Base-by-base conservation (phyloP, 345 rosid species). In the Populus nigra region DNA sequence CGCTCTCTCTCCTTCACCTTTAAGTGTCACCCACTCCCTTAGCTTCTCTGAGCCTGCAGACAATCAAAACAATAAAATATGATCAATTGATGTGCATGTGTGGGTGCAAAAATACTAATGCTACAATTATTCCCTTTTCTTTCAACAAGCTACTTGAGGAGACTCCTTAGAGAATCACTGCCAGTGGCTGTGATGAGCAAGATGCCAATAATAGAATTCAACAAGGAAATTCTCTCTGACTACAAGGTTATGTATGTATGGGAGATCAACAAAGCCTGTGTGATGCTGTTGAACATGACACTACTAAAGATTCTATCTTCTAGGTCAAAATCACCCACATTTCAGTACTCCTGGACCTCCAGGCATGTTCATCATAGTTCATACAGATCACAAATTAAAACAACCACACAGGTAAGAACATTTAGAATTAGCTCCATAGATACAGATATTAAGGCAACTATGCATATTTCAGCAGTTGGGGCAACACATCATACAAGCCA, bases 11-110 rank as follows among this genome's bases (percentile, higher is more conserved):
- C 82, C 92, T 78, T 90, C 91, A 74, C 87, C 86, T 74, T 78
- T 77, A 77, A 92, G 89, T n/a, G 86, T 72, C 77, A 96, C 91
- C 99, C 98, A 96, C 82, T 96, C 99, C 90, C 85, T 86, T 74
- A 92, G 83, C 86, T 85, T 91, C 83, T 91, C 93, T 71, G 84
- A 85, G 66, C 93, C 96, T 91, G 84, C 71, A 72, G 36, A 69
- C 59, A 65, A 59, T 49, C 20, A 71, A 65, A 77, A 2, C n/a
- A 0, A 36, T 16, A 49, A 69, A 33, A 59, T 8, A 5, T 10
- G 17, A 71, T 15, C 9, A 31, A 49, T n/a, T 7, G 12, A n/a
- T 27, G 7, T 41, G 27, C 15, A 68, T 12, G 33, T 3, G 43
- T 4, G 25, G 23, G 33, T 73, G 18, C 25, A 25, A 35, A 18